Conservation (phyloP, 371 early-diverging fungal genomes). For the Haplosporangium sp. region DNA sequence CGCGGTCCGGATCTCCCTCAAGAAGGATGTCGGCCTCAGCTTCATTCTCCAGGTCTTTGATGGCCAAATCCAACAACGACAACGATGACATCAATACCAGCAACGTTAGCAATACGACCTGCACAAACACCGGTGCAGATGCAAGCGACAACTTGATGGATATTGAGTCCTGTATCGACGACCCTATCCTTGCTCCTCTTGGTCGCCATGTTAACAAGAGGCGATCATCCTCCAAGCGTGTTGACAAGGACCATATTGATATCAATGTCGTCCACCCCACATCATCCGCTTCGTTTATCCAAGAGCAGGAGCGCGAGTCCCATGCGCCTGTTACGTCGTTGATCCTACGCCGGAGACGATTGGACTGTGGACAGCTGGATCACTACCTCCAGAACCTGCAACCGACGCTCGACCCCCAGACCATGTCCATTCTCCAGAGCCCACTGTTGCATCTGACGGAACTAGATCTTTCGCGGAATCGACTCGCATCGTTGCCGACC, state of each 20-base stretch:
- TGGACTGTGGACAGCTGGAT: conserved; percentile 58
- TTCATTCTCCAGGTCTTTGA: conserved; percentile 9
- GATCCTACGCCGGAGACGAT: conserved; percentile 61
- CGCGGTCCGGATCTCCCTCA: not conserved
- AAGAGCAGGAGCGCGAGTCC: conserved; percentile 44
- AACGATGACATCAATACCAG: not conserved
- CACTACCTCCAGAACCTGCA: conserved; percentile 53
- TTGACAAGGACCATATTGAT: conserved; percentile 41
- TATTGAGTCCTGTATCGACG: conserved; percentile 72
- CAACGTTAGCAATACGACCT: not conserved
- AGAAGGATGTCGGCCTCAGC: conserved; percentile 4
- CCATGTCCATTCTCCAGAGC: conserved; percentile 45
- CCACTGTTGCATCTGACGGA: conserved; percentile 60
- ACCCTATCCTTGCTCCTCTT: conserved; percentile 67
- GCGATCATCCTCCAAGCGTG: conserved; percentile 1
- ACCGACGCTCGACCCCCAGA: conserved; percentile 57
- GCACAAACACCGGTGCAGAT: not conserved
- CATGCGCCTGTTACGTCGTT: conserved; percentile 53
- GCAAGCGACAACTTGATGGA: conserved; percentile 54
- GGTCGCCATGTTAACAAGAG: conserved; percentile 61
- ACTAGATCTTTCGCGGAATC: conserved; percentile 70
- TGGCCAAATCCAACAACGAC: conserved; percentile 7
- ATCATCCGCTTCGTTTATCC: conserved; percentile 25
- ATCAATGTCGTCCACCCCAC: conserved; percentile 40
- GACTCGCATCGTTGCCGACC: conserved; percentile 57